Evolutionary conservation across 306 rosid species (phyloP), one percentile per base, ranked within the genome.

Genomic region (Pyrus betulifolia): DNA sequence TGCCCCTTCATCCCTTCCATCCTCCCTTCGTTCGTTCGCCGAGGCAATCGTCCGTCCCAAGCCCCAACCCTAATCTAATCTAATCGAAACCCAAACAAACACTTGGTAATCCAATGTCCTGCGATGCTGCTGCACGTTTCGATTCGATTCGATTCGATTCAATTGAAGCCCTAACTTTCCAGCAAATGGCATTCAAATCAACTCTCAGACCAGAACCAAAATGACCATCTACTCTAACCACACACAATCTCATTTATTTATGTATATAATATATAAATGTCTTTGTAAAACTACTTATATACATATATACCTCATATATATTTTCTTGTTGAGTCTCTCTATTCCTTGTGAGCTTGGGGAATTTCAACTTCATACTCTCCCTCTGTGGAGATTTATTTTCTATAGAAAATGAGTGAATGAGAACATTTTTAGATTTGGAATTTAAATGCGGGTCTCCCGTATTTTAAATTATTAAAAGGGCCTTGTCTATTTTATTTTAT

Each of bases 161-260:
- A 9, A 62, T 51, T 23, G 40, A 19, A 78, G 59, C 81, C 72
- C 67, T 67, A 70, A 75, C 63, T 82, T 76, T 74, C 63, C 35
- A 74, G 72, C 62, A 67, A 79, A 73, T 71, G 77, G 68, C 64
- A 61, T 31, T 74, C 83, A 81, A 77, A 69, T 57, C 52, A 61
- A 69, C 72, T 49, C 17, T 33, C 72, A 42, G 67, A 81, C 80
- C 51, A 81, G 63, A 31, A 67, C 76, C 68, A 77, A 70, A 70
- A 78, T 22, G 23, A 72, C 30, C 70, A 54, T 59, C 57, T 13
- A 67, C 77, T 74, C 25, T 61, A 21, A 74, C 49, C 38, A 75
- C 74, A 64, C 28, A 84, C 78, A 81, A 82, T 88, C 84, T 76
- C 78, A 76, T 83, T 74, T 74, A 51, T 51, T 15, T 6, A 51